phyloP scores from a whole-genome alignment of 768 basidiomycete species.

The Lactarius quietus region DNA sequence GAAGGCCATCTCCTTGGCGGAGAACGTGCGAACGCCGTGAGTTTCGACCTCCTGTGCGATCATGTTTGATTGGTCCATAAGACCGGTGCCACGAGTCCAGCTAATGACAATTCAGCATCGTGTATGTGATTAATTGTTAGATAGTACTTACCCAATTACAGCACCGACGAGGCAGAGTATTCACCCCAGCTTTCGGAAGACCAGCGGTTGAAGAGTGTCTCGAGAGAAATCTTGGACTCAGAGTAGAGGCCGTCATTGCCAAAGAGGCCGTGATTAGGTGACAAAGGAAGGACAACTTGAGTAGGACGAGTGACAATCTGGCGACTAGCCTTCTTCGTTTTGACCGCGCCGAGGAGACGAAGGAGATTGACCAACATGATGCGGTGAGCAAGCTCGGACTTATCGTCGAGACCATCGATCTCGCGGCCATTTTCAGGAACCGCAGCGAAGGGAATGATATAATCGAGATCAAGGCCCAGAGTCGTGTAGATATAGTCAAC shows the following conservation, averaged over 20 bases:
- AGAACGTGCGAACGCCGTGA: constrained; percentile 95
- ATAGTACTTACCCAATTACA: constrained; percentile 79
- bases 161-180: constrained; percentile 97
- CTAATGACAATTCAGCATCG: constrained; percentile 37
- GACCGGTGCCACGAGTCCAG: constrained; percentile 97
- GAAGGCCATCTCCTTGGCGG: constrained; percentile 99
- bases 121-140: background rate
- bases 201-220: constrained; percentile 99
- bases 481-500: constrained; percentile 98
- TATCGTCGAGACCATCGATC: constrained; percentile 95
- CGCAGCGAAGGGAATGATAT: constrained; percentile 97
- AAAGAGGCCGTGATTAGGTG: constrained; percentile 97
- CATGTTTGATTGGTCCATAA: constrained; percentile 94
- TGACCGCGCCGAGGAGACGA: constrained; percentile 94
- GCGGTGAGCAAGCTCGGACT: constrained; percentile 95
- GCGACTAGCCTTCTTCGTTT: constrained; percentile 95
- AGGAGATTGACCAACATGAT: constrained; percentile 98
- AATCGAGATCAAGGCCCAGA: constrained; percentile 95
- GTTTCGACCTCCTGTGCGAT: constrained; percentile 92
- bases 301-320: constrained; percentile 97
- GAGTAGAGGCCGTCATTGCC: constrained; percentile 98
- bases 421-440: constrained; percentile 98
- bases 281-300: constrained; percentile 95
- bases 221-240: constrained; percentile 96
- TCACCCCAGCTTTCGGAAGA: constrained; percentile 98